Base-by-base conservation (phyloP, 2,329 filamentous ascomycete genomes). In the Clathrospora elynae region DNA sequence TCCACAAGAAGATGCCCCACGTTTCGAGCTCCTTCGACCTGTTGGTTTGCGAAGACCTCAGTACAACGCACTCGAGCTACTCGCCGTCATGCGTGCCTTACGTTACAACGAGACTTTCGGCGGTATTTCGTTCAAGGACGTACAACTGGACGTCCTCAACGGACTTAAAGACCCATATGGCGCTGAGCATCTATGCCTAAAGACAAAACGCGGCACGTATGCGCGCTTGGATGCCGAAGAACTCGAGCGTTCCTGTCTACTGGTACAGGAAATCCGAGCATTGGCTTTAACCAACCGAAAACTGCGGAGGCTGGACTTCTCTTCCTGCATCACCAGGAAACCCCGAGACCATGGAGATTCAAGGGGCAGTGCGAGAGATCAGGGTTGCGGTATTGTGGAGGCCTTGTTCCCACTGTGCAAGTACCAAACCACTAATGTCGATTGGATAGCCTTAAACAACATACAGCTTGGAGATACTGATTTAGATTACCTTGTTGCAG, bases 401-500 rank as follows among this genome's bases (percentile, higher is more conserved):
- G 85, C 84, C 2, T 73, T 88, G 4, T 83, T 86, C 54, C 83
- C 85, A 1, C 71, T 88, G 5, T 87, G 83, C 67, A 82, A 82
- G 50, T 78, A 81, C 48, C 80, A 85, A 55, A 75, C 83, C 16
- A 88, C 85, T 0, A 85, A 83, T 55, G 81, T 88, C 12, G 83
- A 86, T 61, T 88, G 85, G 85, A 79, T 88, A 38, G 76, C 81
- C 14, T 68, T 88, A 45, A 87, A 83, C 47, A 83, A 83, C 9
- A 85, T 88, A 48, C 78, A 81, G 46, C 76, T 88, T n/a, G 84
- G 83, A 26, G 85, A 88, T 39, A 82, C 82, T 0, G 86, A 88
- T 66, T 71, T 88, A 38, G 85, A 88, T 49, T 80, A 80, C 53
- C 58, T 86, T 31, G 82, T 87, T 30, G 83, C 84, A 51, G 83